Conservation (phyloP, 2,329 filamentous ascomycete species). For the Penicillium sp. region DNA sequence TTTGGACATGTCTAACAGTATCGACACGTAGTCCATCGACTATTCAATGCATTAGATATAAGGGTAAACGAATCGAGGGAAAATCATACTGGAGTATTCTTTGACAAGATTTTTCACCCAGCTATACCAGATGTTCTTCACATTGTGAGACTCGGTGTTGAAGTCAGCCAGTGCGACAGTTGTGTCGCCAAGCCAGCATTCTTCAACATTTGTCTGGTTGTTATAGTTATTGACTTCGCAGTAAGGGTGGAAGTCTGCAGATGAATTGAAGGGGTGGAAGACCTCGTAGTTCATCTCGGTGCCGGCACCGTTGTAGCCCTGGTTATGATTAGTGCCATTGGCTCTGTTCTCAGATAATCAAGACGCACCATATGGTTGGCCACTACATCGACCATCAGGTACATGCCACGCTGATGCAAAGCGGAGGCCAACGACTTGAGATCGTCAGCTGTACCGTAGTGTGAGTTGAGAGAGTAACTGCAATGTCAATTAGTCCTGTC, state of each 20-base stretch:
- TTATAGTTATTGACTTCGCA: slow-evolving; percentile 55
- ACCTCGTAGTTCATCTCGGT: slow-evolving; percentile 52
- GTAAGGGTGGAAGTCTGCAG: slow-evolving; percentile 59
- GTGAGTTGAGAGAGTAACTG: slow-evolving; percentile 53
- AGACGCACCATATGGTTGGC: slow-evolving; percentile 19
- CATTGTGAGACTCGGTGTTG: slow-evolving; percentile 51
- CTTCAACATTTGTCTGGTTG: slow-evolving; percentile 45
- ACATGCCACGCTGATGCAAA: slow-evolving; percentile 58
- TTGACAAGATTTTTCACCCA: slow-evolving; percentile 60
- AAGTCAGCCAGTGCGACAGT: slow-evolving; percentile 63
- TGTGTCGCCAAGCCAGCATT: slow-evolving; percentile 56
- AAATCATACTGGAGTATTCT: slow-evolving; percentile 58
- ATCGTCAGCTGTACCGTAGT: slow-evolving; percentile 60
- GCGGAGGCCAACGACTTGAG: slow-evolving; percentile 56
- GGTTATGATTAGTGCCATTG: slow-evolving; percentile 7
- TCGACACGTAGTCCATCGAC: slow-evolving; percentile 55
- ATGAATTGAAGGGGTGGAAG: slow-evolving; percentile 56
- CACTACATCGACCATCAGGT: slow-evolving; percentile 61
- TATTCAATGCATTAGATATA: slow-evolving; percentile 5
- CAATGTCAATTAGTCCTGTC: too few species aligned
- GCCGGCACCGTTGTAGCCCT: slow-evolving; percentile 47
- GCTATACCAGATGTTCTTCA: slow-evolving; percentile 52
- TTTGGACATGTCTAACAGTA: slow-evolving; percentile 50
- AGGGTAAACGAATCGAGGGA: neutral
- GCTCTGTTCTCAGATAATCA: too few species aligned